Percentiles rank a stretch among this genome's conserved stretches.
These are phyloP conservation scores for Syzygium aromaticum DNA, from an alignment of 345 rosid species.

Conservation along the genomic window DNA sequence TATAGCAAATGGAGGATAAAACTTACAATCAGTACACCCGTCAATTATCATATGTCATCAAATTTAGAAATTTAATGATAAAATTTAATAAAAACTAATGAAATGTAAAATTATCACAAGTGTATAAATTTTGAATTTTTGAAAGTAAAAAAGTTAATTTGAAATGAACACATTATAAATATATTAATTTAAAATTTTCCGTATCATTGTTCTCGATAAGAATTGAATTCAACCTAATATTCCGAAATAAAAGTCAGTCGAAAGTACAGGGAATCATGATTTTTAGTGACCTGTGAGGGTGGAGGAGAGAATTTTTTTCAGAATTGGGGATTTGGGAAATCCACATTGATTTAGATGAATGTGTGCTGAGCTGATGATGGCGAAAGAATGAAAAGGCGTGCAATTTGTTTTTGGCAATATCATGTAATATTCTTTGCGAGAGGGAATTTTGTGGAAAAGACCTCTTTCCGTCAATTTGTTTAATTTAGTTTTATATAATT, in stretches of 20 bases:
- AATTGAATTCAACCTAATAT: too few relatives aligned
- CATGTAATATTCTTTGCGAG: neutral
- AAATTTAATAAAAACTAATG: neutral
- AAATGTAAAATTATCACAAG: rapidly evolving
- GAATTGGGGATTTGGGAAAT: neutral
- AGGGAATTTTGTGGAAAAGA: neutral
- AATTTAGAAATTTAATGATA: neutral
- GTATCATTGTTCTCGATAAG: too few relatives aligned
- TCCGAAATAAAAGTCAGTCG: neutral
- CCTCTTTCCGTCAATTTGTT: neutral
- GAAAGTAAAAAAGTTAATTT: too few relatives aligned
- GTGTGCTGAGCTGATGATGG: neutral
- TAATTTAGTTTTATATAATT: neutral
- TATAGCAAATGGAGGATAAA: neutral
- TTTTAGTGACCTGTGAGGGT: neutral
- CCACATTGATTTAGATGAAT: neutral
- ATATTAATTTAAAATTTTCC: too few relatives aligned
- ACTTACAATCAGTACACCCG: rapidly evolving
- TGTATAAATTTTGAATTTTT: rapidly evolving
- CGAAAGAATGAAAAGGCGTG: neutral
- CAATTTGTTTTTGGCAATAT: neutral
- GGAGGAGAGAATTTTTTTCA: neutral
- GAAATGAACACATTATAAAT: too few relatives aligned
- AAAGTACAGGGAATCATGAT: neutral
- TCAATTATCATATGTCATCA: rapidly evolving